phyloP scores from a whole-genome alignment of 164 flowering plant species.

The Litsea cubeba region DNA sequence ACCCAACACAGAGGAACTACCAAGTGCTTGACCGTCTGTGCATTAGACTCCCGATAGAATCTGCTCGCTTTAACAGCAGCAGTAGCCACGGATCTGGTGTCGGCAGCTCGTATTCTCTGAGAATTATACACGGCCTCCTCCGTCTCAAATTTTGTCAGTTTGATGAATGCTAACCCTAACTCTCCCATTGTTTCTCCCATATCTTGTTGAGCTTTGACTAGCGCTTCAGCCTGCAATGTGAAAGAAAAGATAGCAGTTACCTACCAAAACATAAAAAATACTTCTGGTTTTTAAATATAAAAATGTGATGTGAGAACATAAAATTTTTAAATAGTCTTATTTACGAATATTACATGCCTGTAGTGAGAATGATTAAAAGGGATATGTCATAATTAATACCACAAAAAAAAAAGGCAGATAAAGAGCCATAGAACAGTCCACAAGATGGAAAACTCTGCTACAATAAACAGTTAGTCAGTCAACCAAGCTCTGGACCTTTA shows the following conservation, averaged over 20 bases:
- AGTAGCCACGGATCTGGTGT: constrained; percentile 72
- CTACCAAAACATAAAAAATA: no score
- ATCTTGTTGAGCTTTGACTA: constrained; percentile 93
- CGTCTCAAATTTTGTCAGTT: constrained; percentile 80
- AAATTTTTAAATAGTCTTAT: no score
- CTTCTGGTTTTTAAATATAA: no score
- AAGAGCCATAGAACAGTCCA: no score
- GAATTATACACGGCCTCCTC: constrained; percentile 56
- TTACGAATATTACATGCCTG: no score
- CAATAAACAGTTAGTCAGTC: no score
- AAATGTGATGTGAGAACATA: no score
- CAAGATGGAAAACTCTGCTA: no score
- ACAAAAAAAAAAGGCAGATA: no score
- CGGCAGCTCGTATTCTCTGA: constrained; percentile 49
- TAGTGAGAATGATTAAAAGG: no score
- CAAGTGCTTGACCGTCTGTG: constrained; percentile 85
- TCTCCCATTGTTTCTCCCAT: constrained; percentile 95
- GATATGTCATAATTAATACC: no score
- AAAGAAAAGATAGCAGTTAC: background rate
- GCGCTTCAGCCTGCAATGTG: constrained; percentile 63
- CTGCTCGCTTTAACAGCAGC: constrained; percentile 94
- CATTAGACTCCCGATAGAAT: constrained; percentile 75
- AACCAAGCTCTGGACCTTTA: no score
- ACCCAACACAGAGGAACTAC: constrained; percentile 27
- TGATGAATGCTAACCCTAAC: constrained; percentile 75